These are phyloP conservation scores for Aureobasidium namibiae DNA, from an alignment of 2,329 filamentous ascomycete species.

Conservation along the genomic window DNA sequence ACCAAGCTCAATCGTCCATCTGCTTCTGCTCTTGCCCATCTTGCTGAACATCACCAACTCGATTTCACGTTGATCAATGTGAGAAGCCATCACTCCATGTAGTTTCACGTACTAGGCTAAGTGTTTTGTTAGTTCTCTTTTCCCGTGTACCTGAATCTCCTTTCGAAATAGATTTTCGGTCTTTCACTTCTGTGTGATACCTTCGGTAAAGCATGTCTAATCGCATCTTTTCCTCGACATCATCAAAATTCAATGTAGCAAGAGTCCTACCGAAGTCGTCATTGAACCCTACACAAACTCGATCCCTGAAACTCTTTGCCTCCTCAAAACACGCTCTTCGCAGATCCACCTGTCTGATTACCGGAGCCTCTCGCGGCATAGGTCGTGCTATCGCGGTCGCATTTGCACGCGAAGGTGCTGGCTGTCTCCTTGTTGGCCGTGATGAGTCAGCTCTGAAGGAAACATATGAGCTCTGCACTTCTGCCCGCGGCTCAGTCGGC, in stretches of 20 bases:
- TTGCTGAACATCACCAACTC: background rate
- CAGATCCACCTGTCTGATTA: constrained; percentile 31
- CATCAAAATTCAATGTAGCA: background rate
- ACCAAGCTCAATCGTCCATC: background rate
- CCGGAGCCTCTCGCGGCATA: constrained; percentile 43
- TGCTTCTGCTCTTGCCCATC: background rate
- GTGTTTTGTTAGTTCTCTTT: background rate
- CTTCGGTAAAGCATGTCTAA: background rate
- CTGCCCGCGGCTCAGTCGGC: background rate
- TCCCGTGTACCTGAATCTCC: background rate
- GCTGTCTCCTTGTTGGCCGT: constrained; percentile 14
- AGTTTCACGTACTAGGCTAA: background rate
- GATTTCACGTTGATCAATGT: background rate
- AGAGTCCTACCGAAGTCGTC: background rate
- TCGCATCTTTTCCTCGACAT: background rate
- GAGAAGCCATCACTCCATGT: background rate
- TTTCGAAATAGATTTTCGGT: background rate
- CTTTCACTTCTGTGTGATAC: too few species aligned
- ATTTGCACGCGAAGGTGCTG: constrained; percentile 39
- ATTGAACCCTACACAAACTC: background rate
- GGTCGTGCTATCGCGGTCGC: constrained; percentile 41
- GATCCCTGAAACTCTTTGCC: background rate
- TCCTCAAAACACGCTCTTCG: constrained; percentile 13
- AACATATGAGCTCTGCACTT: background rate
- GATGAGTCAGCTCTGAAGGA: constrained; percentile 2